These are phyloP conservation scores for Talaromyces thailandensis DNA, from an alignment of 495 filamentous ascomycete genomes.

Conservation along the genomic window DNA sequence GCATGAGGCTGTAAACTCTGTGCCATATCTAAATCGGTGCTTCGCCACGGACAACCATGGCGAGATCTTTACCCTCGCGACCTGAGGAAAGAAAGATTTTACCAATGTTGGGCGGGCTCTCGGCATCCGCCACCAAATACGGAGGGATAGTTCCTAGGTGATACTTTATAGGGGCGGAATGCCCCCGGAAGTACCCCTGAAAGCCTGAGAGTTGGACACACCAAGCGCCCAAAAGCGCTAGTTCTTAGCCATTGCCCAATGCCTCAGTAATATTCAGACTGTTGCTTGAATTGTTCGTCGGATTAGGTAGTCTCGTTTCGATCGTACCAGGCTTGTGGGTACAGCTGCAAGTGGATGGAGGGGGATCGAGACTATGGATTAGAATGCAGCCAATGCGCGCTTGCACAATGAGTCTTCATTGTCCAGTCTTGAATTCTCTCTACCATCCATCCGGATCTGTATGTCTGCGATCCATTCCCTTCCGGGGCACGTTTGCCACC, in stretches of 20 bases:
- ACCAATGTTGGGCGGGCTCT: no score
- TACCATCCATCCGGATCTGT: constrained; percentile 1
- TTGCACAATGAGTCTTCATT: neutral
- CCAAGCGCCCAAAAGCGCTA: neutral
- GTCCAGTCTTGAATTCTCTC: neutral
- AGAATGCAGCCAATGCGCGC: constrained; percentile 2
- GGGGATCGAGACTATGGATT: neutral
- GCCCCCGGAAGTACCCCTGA: neutral
- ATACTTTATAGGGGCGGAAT: no score
- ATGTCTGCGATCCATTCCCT: neutral
- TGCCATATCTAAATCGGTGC: neutral
- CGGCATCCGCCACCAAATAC: no score
- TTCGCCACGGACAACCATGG: neutral
- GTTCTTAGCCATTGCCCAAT: neutral
- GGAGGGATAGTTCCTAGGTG: no score
- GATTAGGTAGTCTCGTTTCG: neutral
- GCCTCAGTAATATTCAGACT: neutral
- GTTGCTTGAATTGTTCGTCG: neutral
- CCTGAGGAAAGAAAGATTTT: no score
- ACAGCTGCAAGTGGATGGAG: neutral
- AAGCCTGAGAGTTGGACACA: neutral
- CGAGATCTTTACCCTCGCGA: neutral
- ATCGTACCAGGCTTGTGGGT: neutral
- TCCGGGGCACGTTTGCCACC: neutral
- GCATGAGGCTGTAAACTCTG: neutral